Base-by-base conservation (phyloP, 2,329 filamentous ascomycete species). In the Penicillium aurantiogriseum region DNA sequence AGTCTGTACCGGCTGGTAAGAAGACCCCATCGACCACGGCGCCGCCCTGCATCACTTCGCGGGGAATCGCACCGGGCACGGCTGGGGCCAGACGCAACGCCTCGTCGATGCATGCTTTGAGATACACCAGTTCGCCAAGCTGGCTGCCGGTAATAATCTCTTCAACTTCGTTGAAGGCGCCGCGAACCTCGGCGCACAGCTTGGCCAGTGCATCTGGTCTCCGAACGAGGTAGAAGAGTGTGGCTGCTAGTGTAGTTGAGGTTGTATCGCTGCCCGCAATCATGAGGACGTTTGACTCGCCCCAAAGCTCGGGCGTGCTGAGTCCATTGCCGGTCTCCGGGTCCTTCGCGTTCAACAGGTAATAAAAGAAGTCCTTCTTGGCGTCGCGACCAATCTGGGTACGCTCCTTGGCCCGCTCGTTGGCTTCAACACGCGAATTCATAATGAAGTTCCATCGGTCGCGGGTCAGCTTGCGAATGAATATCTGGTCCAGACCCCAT, bases 331-430 rank as follows among this genome's bases (percentile, higher is more conserved):
- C 87, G 0, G 87, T 89, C 68, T 90, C 87, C 13, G 87, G 87
- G 63, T 91, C 88, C 39, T 83, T 83, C 8, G 88, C 88, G 67
- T 86, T 87, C 58, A 91, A 81, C 11, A 91, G 81, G 71, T 90
- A 86, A 74, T 89, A 87, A 76, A 91, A 90, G 77, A 91, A 90
- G 69, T 91, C 88, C 56, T 87, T 85, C 35, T 88, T 86, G 65
- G 85, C 86, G 47, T 82, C 86, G 62, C 83, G 85, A 62, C 85
- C 85, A 29, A 86, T 86, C 27, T 88, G 76, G 59, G 73, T 63
- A 23, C 73, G 70, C 54, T 76, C 74, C 54, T 85, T 84, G 48
- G 86, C 88, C 25, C 88, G 82, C 67, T 89, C 84, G 15, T 81
- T 81, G 40, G 89, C 81, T 73, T 90, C 88, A 2, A 80, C 77